Evolutionary conservation across 108 stramenopile species (phyloP), one percentile per base, ranked within the genome.

Genomic region (Cyclotella sp.): DNA sequence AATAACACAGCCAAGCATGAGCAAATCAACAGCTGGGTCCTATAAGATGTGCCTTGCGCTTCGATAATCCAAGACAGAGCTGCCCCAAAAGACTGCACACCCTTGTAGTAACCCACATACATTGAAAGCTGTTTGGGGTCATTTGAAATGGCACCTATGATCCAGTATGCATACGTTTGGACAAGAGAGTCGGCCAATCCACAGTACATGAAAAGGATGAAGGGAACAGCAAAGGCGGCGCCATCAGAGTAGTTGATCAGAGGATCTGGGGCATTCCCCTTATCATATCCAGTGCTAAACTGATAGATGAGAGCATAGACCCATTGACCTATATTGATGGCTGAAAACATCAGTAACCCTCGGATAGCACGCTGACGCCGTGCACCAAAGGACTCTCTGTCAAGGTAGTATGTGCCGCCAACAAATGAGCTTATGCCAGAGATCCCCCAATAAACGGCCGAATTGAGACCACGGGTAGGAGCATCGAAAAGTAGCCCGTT

Each of bases 181-280:
- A 55, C 55, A 26, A 55, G 55, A 21, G 55, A 55, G 24, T 55
- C 55, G 24, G 55, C 55, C 19, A 55, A 26, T 21, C 55, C 55
- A 55, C 55, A 55, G 55, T 55, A 55, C 11, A 12, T 12, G 22
- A 55, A 55, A 5, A 55, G 24, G 2, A 55, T 55, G 22, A 55
- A 55, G 11, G 55, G 55, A 55, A 24, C 55, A 5, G 21, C n/a
- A 55, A 55, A 55, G 1, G 19, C 55, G 9, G 55, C 19, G 12
- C 55, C 55, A 55, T 55, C 55, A 24, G 55, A 55, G 22, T 55
- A 55, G 24, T 55, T n/a, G 55, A 55, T 55, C 24, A 21, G 55
- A 55, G 55, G 55, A 24, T 55, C 21, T 22, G 55, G 55, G 24
- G 55, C 21, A 55, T 24, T 55, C 11, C 24, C 24, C 55, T 55